Evolutionary conservation across 192 early-diverging fungal genomes (phyloP), one percentile per base, ranked within the genome.

Genomic region (Linnemannia hyalina): DNA sequence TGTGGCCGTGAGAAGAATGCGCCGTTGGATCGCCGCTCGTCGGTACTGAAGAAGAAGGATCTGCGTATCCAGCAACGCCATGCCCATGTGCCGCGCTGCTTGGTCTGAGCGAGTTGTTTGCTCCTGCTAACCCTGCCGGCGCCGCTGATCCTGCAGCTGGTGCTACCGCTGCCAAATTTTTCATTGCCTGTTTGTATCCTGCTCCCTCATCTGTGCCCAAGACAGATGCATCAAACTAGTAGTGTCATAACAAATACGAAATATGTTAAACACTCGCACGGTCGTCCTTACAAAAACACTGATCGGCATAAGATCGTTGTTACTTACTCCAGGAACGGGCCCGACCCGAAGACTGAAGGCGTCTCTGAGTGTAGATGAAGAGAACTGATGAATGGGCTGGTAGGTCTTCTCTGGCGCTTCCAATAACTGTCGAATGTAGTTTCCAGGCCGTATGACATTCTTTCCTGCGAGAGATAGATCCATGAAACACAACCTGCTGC

Each of bases 341-440:
- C 84, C 84, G 46, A 80, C 79, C 10, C 84, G 78, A 72, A 86
- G 75, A 76, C 71, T 86, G 57, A 86, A 86, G n/a, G 75, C 72
- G 60, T 86, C 80, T 36, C 79, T 57, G 42, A 86, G 47, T 32
- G 84, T 86, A 32, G 84, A 86, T 6, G 74, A 69, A 2, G 84
- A 60, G n/a, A 86, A 86, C 7, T 60, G 16, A 26, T 86, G 84
- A 42, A 86, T 86, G 41, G 75, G 84, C 47, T 80, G 79, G 65
- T 86, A 86, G 20, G 47, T 60, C 54, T 86, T 86, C 47, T 86
- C 84, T 35, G 84, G 84, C 26, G 78, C 75, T n/a, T 86, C 84
- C 79, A 86, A 40, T 4, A 86, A 29, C 23, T 75, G 76, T 23
- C 84, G 74, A 57, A 86, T 86, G 47, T 86, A 81, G 76, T 86